phyloP scores from a whole-genome alignment of 257 asterid species.

The Fraxinus quadrangulata region DNA sequence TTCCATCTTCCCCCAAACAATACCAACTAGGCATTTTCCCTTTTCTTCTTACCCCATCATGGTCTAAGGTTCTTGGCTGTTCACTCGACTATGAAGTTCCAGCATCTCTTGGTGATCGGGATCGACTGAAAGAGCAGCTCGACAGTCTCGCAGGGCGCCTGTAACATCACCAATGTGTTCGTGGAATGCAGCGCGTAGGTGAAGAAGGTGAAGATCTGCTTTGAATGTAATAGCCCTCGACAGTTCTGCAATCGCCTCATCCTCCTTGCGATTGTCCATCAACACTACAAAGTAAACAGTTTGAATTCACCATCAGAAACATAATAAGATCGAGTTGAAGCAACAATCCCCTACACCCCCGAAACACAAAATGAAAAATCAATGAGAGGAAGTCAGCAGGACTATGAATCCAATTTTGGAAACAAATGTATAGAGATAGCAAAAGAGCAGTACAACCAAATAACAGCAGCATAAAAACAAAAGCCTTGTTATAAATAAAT shows the following conservation, averaged over 20 bases:
- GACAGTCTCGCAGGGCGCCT: constrained; percentile 89
- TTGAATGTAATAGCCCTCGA: constrained; percentile 91
- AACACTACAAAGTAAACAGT: constrained; percentile 45
- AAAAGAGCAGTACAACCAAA: neutral
- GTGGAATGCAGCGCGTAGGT: constrained; percentile 92
- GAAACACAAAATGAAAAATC: neutral
- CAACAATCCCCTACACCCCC: neutral
- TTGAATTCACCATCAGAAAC: neutral
- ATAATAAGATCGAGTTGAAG: neutral
- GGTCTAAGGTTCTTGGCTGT: constrained; percentile 79
- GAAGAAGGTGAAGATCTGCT: constrained; percentile 94
- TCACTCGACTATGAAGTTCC: constrained; percentile 95
- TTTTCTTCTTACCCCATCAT: neutral
- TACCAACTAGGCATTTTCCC: neutral
- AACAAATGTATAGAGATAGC: neutral
- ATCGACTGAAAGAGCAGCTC: constrained; percentile 96
- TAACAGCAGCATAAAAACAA: neutral
- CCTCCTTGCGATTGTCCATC: constrained; percentile 94
- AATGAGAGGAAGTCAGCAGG: neutral
- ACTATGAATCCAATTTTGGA: neutral
- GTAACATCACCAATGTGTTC: constrained; percentile 86
- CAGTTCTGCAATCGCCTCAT: constrained; percentile 88
- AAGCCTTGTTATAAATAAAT: neutral
- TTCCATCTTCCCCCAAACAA: neutral
- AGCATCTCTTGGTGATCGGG: constrained; percentile 99